Evolutionary conservation across 768 basidiomycete species (phyloP).

Genomic region (Peribolospora baueri): DNA sequence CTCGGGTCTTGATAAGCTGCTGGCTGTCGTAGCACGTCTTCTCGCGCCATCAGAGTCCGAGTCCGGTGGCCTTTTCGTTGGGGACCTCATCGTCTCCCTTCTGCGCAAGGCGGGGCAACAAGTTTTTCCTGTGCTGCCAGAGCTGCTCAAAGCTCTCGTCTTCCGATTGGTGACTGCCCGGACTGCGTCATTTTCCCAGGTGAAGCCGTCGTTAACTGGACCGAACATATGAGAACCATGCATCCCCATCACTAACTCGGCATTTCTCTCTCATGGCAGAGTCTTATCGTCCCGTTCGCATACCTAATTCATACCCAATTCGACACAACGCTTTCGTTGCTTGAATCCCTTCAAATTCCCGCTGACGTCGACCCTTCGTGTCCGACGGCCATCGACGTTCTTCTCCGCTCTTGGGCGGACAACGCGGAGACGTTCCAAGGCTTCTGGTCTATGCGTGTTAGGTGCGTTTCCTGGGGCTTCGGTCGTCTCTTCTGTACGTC

Average conservation of each 20-base stretch:
- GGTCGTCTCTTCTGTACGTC: too few species aligned
- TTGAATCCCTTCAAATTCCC: slow-evolving; percentile 37
- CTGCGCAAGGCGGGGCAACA: slow-evolving; percentile 57
- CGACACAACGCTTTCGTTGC: slow-evolving; percentile 47
- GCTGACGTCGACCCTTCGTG: slow-evolving; percentile 22
- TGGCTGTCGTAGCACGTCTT: slow-evolving; percentile 51
- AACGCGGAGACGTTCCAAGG: slow-evolving; percentile 86
- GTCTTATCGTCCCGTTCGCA: slow-evolving; percentile 73
- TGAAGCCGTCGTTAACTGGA: slow-evolving; percentile 14
- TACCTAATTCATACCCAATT: slow-evolving; percentile 74
- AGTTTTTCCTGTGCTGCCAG: slow-evolving; percentile 61
- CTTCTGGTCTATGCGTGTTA: slow-evolving; percentile 72
- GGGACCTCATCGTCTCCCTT: slow-evolving; percentile 82
- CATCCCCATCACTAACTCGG: not conserved
- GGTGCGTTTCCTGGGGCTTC: slow-evolving; percentile 13
- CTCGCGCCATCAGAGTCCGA: slow-evolving; percentile 56
- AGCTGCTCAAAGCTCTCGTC: slow-evolving; percentile 63
- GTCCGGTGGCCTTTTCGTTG: slow-evolving; percentile 74
- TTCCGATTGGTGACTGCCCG: slow-evolving; percentile 55
- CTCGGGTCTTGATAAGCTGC: slow-evolving; percentile 47
- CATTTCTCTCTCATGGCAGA: slow-evolving; percentile 26
- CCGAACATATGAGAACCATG: not conserved
- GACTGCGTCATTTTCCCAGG: slow-evolving; percentile 80
- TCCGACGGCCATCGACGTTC: slow-evolving; percentile 40
- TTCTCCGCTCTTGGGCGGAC: slow-evolving; percentile 86